These are phyloP conservation scores for Nannizziopsis barbatae DNA, from an alignment of 2,329 filamentous ascomycete species.

Conservation along the genomic window DNA sequence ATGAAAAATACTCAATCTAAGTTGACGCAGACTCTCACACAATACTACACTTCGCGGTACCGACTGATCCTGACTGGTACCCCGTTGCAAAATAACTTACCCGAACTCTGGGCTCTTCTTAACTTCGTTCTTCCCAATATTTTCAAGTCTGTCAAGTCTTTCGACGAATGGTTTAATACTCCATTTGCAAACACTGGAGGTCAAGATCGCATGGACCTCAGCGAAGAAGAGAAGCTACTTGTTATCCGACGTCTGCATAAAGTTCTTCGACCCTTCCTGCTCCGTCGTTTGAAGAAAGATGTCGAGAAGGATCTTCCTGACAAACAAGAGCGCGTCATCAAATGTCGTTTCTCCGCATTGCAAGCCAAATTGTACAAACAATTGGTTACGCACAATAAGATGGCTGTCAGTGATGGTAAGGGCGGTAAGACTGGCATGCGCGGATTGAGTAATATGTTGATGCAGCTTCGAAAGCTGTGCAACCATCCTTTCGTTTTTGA, in stretches of 20 bases:
- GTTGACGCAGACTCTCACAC: slow-evolving; percentile 83
- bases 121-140: slow-evolving; percentile 98
- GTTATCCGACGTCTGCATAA: slow-evolving; percentile 98
- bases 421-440: slow-evolving; percentile 88
- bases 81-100: slow-evolving; percentile 90
- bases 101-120: slow-evolving; percentile 92
- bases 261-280: slow-evolving; percentile 89
- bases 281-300: slow-evolving; percentile 97
- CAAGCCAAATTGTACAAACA: slow-evolving; percentile 95
- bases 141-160: slow-evolving; percentile 97
- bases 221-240: slow-evolving; percentile 97
- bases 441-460: slow-evolving; percentile 98
- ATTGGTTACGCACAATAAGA: slow-evolving; percentile 88
- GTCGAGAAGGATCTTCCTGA: slow-evolving; percentile 97
- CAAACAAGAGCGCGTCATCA: slow-evolving; percentile 98
- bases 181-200: slow-evolving; percentile 96
- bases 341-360: slow-evolving; percentile 93
- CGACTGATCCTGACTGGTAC: slow-evolving; percentile 96
- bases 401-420: slow-evolving; percentile 89
- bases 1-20: slow-evolving; percentile 99
- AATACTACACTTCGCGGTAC: slow-evolving; percentile 91
- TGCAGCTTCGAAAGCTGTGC: slow-evolving; percentile 97
- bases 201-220: slow-evolving; percentile 97
- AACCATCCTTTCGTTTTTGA: slow-evolving; percentile 99
- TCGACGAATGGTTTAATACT: slow-evolving; percentile 99